These are phyloP conservation scores for Neurospora tetraspora DNA, from an alignment of 495 filamentous ascomycete species.

Conservation along the genomic window DNA sequence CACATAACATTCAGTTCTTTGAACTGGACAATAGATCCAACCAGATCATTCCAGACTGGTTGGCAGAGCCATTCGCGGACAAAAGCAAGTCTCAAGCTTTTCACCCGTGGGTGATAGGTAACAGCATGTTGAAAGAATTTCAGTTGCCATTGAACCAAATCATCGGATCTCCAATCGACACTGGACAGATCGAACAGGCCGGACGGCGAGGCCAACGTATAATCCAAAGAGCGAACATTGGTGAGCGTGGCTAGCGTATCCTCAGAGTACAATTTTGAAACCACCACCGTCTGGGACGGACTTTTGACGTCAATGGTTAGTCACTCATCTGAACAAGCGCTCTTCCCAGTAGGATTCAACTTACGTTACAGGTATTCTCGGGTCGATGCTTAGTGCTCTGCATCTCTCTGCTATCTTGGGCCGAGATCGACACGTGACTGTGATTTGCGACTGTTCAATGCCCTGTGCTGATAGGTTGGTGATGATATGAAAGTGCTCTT, in stretches of 20 bases:
- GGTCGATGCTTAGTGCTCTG: not conserved
- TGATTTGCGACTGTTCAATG: not conserved
- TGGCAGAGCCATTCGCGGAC: not conserved
- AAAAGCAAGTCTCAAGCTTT: not conserved
- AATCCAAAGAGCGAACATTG: not conserved
- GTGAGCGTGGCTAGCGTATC: not conserved
- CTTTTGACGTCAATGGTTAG: not conserved
- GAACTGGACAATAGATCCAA: not conserved
- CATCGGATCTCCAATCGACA: not conserved
- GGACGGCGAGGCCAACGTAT: not conserved
- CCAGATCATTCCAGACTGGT: not conserved
- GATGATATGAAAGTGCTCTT: not conserved
- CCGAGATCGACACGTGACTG: not conserved
- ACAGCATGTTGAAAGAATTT: not conserved
- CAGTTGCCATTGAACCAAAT: not conserved
- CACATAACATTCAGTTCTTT: not conserved
- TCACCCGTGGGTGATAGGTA: not conserved
- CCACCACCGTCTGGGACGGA: not conserved
- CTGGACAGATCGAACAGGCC: not conserved
- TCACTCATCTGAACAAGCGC: not conserved
- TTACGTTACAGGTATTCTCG: not conserved
- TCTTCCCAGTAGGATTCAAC: not conserved
- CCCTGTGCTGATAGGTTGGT: not conserved
- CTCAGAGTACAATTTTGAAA: not conserved
- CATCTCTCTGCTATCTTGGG: not conserved